A percentile compares a stretch with the other conserved stretches of the same genome.
Evolutionary conservation across 1,139 yeast genomes (phyloP).

Genomic region (Debaryomycetaceae sp.): DNA sequence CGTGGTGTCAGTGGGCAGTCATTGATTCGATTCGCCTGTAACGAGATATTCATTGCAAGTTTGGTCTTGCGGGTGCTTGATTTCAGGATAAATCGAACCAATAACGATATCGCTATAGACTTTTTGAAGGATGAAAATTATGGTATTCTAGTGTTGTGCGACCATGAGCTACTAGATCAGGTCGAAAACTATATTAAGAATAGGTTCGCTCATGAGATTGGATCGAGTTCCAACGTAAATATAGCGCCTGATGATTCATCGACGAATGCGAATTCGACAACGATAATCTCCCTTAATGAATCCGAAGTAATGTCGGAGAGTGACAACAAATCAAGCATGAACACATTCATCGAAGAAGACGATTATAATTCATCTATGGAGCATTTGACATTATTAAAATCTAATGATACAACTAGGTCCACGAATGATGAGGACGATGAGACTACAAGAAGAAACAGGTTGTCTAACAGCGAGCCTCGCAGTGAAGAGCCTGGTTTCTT

Average conservation of each 20-base stretch:
- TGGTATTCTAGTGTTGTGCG: conserved; percentile 28
- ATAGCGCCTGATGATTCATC: background rate
- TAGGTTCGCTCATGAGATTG: conserved; percentile 1
- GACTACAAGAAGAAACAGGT: background rate
- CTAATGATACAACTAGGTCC: conserved; percentile 22
- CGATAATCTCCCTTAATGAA: conserved; percentile 11
- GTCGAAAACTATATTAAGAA: conserved; percentile 26
- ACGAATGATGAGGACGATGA: conserved; percentile 10
- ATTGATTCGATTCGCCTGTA: conserved; percentile 1
- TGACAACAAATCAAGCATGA: conserved; percentile 9
- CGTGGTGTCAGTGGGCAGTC: background rate
- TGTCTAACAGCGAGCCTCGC: conserved; percentile 1
- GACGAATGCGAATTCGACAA: background rate
- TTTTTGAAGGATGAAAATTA: conserved; percentile 33
- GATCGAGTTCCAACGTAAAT: conserved; percentile 3
- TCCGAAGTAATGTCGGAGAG: background rate
- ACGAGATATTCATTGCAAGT: conserved; percentile 35
- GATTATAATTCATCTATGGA: conserved; percentile 20
- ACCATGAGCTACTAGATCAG: conserved; percentile 22
- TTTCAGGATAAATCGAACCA: conserved; percentile 12
- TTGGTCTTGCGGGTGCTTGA: conserved; percentile 22
- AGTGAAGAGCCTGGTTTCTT: conserved; percentile 16
- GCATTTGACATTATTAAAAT: conserved; percentile 18
- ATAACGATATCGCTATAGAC: conserved; percentile 16
- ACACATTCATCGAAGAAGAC: conserved; percentile 12